A percentile compares a stretch with the other conserved stretches of the same genome.
phyloP scores from a whole-genome alignment of 352 stramenopile species.

The Aphanomyces astaci region DNA sequence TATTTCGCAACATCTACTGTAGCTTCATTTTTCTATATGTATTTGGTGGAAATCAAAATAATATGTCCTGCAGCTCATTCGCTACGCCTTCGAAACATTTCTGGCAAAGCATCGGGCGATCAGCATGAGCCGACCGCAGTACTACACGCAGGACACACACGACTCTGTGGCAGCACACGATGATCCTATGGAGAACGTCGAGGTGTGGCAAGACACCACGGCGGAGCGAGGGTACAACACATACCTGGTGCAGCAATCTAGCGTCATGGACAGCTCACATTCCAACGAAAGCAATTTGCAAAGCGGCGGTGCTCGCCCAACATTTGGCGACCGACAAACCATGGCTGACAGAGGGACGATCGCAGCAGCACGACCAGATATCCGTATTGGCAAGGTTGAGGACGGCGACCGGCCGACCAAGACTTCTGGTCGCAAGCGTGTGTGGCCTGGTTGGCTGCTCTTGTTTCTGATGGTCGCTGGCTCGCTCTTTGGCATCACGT shows the following conservation, averaged over 20 bases:
- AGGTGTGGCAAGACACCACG: conserved; percentile 63
- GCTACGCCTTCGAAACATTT: neutral
- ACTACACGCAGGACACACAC: neutral
- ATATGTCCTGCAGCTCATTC: too few species aligned
- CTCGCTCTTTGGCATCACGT: conserved; percentile 48
- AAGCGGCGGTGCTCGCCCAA: neutral
- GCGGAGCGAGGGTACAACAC: conserved; percentile 37
- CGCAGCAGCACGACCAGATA: conserved; percentile 43
- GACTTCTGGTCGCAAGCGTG: conserved; percentile 56
- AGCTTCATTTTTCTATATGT: too few species aligned
- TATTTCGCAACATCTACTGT: too few species aligned
- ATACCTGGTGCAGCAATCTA: neutral
- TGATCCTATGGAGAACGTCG: conserved; percentile 17
- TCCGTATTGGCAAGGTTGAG: conserved; percentile 63
- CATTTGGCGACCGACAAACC: conserved; percentile 21
- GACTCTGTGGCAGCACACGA: neutral
- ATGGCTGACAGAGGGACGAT: conserved; percentile 6
- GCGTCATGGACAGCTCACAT: neutral
- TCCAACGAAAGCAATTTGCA: neutral
- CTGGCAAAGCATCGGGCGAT: neutral
- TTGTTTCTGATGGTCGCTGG: conserved; percentile 44
- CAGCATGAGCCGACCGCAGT: neutral
- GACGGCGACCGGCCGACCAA: conserved; percentile 27
- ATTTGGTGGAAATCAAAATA: too few species aligned
- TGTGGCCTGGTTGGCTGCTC: conserved; percentile 72